Evolutionary conservation across 495 filamentous ascomycete genomes (phyloP).

Genomic region (Chlorociboria aeruginascens): DNA sequence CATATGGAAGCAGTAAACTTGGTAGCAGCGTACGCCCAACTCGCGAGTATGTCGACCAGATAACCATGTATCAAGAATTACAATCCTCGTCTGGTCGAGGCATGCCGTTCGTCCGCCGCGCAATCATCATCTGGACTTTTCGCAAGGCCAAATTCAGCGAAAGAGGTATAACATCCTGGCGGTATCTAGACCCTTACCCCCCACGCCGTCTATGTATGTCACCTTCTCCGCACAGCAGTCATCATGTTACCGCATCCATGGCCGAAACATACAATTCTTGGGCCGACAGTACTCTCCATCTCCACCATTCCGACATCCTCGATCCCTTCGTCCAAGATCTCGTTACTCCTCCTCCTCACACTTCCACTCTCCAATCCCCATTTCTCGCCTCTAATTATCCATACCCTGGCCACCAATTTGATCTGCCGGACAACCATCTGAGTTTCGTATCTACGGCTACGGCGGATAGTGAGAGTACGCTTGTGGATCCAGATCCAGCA

Average conservation of each 20-base stretch:
- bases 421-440: constrained; percentile 8
- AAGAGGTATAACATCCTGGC: constrained; percentile 12
- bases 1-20: background rate
- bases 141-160: constrained; percentile 4
- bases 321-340: constrained; percentile 26
- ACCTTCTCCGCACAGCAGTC: constrained; percentile 27
- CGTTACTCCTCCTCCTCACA: constrained; percentile 26
- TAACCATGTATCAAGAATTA: constrained; percentile 20
- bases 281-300: constrained; percentile 6
- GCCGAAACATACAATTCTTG: constrained; percentile 31
- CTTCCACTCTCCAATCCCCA: constrained; percentile 21
- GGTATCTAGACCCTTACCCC: constrained; percentile 11
- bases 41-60: constrained; percentile 13
- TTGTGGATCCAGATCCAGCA: constrained; percentile 3
- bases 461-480: constrained; percentile 8
- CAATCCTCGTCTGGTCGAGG: constrained; percentile 5
- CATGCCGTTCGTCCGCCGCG: constrained; percentile 3
- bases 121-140: constrained; percentile 21
- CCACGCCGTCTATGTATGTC: constrained; percentile 30
- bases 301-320: constrained; percentile 19
- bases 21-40: background rate
- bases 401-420: constrained; percentile 1
- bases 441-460: constrained; percentile 6
- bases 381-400: constrained; percentile 17
- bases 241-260: constrained; percentile 30